phyloP scores from a whole-genome alignment of 2,329 filamentous ascomycete species.

The Tricladium varicosporioides region DNA sequence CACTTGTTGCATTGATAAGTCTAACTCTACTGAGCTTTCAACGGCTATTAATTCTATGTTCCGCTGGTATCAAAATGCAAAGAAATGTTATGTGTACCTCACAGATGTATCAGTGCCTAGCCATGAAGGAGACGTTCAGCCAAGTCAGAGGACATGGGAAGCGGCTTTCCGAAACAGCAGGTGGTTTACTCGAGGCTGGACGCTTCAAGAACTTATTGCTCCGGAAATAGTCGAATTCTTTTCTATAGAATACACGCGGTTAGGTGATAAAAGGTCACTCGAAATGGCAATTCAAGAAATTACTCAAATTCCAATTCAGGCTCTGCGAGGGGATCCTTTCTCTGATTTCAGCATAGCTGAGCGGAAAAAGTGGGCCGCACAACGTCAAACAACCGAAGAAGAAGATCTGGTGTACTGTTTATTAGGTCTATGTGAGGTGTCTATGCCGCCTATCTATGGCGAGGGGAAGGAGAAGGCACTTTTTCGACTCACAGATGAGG shows the following conservation, averaged over 20 bases:
- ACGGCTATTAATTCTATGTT: too few relatives aligned
- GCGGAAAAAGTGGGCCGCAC: slow-evolving; percentile 39
- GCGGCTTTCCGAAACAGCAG: not conserved
- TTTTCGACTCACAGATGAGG: slow-evolving; percentile 35
- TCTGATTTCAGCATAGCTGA: slow-evolving; percentile 8
- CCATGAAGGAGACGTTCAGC: not conserved
- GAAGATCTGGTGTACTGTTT: slow-evolving; percentile 45
- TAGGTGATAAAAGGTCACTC: slow-evolving; percentile 12
- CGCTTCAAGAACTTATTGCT: slow-evolving; percentile 16
- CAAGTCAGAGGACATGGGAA: not conserved
- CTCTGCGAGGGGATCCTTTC: slow-evolving; percentile 4
- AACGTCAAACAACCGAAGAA: slow-evolving; percentile 32
- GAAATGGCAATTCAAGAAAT: slow-evolving; percentile 8
- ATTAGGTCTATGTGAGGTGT: slow-evolving; percentile 42
- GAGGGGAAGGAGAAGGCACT: slow-evolving; percentile 34
- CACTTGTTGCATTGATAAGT: too few relatives aligned
- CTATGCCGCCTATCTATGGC: slow-evolving; percentile 44
- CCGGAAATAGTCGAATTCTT: slow-evolving; percentile 15
- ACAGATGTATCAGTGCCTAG: slow-evolving; percentile 4
- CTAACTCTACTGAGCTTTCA: too few relatives aligned
- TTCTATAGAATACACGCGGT: slow-evolving; percentile 1
- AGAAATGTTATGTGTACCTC: slow-evolving; percentile 1
- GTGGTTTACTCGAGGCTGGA: too few relatives aligned
- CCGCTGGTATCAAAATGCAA: too few relatives aligned
- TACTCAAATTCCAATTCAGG: slow-evolving; percentile 17